Conservation (phyloP, 768 basidiomycete species). For the Gelatoporia subvermispora region DNA sequence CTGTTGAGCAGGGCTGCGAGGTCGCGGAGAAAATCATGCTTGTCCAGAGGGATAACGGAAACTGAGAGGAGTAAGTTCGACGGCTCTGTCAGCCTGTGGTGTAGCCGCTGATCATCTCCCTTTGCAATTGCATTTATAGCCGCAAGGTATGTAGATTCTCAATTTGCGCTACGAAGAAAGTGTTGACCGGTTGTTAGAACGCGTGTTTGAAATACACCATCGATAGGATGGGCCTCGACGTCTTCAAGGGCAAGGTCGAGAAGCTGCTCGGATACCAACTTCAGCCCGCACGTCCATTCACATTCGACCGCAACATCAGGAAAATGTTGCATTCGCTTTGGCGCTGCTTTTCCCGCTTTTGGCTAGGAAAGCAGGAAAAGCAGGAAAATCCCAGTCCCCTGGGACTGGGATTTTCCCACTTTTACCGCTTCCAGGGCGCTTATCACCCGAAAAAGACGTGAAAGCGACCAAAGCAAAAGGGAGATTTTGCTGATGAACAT, state of each 20-base stretch:
- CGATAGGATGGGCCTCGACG: constrained; percentile 87
- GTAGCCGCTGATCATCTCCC: constrained; percentile 2
- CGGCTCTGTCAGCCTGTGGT: not conserved
- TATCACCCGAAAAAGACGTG: no score
- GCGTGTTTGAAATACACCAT: constrained; percentile 95
- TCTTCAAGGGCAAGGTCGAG: constrained; percentile 89
- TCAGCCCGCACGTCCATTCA: constrained; percentile 66
- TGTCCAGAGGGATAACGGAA: constrained; percentile 92
- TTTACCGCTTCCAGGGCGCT: no score
- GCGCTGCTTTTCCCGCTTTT: no score
- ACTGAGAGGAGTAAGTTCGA: constrained; percentile 78
- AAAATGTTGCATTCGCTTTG: no score
- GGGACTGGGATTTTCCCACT: no score
- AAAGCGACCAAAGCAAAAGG: no score
- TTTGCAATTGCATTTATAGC: constrained; percentile 16
- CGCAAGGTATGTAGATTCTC: constrained; percentile 25
- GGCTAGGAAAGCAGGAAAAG: no score
- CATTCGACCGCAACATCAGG: constrained; percentile 86
- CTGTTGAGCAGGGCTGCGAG: constrained; percentile 73
- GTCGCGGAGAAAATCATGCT: constrained; percentile 94
- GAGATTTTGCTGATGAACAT: no score
- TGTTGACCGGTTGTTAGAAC: constrained; percentile 39
- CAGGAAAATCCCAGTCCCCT: no score
- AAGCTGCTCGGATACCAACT: constrained; percentile 77
- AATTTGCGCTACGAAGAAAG: constrained; percentile 16